phyloP scores from a whole-genome alignment of 2,329 filamentous ascomycete species.

The Penicillium freii region DNA sequence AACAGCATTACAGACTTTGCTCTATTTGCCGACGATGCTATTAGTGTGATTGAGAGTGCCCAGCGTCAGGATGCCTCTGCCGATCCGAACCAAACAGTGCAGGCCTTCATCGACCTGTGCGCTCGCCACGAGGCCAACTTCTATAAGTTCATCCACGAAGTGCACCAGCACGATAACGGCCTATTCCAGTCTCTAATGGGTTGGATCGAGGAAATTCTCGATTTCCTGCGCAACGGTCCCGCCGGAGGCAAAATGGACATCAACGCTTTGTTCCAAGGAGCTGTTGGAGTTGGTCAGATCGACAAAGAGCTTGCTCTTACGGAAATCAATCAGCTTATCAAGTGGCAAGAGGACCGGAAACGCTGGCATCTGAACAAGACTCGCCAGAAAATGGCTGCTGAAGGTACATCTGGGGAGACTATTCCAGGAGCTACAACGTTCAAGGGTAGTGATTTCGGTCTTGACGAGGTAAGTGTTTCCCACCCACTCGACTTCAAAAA shows the following conservation, averaged over 20 bases:
- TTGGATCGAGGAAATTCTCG: conserved; percentile 93
- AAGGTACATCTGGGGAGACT: conserved; percentile 54
- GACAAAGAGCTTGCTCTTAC: conserved; percentile 69
- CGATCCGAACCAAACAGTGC: conserved; percentile 96
- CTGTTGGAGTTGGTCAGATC: conserved; percentile 64
- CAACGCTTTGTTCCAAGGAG: conserved; percentile 86
- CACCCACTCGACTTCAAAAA: not conserved
- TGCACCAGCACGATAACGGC: conserved; percentile 94
- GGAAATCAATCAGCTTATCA: conserved; percentile 82
- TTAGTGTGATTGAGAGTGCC: conserved; percentile 69
- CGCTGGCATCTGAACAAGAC: conserved; percentile 99
- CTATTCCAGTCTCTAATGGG: conserved; percentile 95
- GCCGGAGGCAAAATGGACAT: conserved; percentile 83
- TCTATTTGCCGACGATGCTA: conserved; percentile 87
- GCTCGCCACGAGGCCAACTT: conserved; percentile 93
- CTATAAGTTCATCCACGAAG: conserved; percentile 98
- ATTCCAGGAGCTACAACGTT: conserved; percentile 61
- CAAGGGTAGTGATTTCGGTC: conserved; percentile 80
- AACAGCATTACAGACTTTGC: conserved; percentile 96
- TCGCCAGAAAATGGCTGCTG: conserved; percentile 96
- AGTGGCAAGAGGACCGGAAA: conserved; percentile 93
- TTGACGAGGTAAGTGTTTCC: conserved; percentile 63
- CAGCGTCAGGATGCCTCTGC: conserved; percentile 79
- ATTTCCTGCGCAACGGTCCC: conserved; percentile 86
- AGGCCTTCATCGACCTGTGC: conserved; percentile 96